phyloP scores from a whole-genome alignment of 768 basidiomycete species.

The Leccinum barrowsii region DNA sequence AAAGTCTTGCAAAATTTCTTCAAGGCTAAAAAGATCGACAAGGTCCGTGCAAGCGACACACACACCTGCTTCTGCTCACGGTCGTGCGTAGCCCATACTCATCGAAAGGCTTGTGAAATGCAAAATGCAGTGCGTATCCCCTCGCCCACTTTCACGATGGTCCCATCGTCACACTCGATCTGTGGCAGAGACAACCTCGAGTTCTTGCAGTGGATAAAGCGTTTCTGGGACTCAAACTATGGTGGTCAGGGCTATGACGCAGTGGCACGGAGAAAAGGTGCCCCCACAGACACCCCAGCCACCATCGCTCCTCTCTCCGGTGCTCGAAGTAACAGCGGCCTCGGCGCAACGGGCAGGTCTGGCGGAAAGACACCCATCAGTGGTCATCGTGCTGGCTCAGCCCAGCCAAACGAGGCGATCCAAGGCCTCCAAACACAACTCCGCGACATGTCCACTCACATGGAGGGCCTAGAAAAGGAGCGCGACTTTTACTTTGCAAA shows the following conservation, averaged over 20 bases:
- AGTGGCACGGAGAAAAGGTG: conserved; percentile 75
- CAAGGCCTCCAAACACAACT: conserved; percentile 72
- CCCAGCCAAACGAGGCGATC: conserved; percentile 65
- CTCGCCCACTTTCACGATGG: conserved; percentile 1
- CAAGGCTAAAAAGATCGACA: conserved; percentile 91
- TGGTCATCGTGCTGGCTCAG: conserved; percentile 63
- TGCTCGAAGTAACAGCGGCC: conserved; percentile 37
- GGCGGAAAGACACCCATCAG: conserved; percentile 72
- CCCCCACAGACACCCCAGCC: conserved; percentile 69
- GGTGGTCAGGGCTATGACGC: conserved; percentile 87
- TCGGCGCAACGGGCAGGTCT: conserved; percentile 40
- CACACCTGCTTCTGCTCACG: conserved; percentile 5
- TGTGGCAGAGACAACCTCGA: conserved; percentile 87
- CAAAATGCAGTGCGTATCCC: conserved; percentile 89
- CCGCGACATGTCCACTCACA: conserved; percentile 72
- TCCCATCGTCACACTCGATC: conserved; percentile 13
- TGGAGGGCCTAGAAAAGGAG: conserved; percentile 95
- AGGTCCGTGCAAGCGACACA: conserved; percentile 46
- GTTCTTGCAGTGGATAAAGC: conserved; percentile 96
- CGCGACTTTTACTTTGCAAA: conserved; percentile 98
- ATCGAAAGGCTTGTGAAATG: conserved; percentile 95
- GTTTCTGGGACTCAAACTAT: conserved; percentile 93
- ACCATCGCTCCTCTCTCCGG: conserved; percentile 67
- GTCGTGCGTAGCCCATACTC: conserved; percentile 69
- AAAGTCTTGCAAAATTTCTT: conserved; percentile 93